Conservation (phyloP, 495 filamentous ascomycete species). For the Letharia columbiana region DNA sequence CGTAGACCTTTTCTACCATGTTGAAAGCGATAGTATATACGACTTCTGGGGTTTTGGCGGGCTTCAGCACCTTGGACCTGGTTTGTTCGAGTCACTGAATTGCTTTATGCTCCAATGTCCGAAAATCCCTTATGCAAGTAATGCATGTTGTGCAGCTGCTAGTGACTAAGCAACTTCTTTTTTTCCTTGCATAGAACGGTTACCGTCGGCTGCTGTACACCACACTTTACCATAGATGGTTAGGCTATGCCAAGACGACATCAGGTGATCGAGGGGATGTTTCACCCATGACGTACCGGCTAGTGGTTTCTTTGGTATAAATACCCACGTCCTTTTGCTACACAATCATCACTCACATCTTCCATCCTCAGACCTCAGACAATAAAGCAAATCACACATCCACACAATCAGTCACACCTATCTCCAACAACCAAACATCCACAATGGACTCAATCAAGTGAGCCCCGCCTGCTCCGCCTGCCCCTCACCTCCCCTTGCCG, state of each 20-base stretch:
- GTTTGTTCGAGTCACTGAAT: too few relatives aligned
- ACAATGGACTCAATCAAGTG: slow-evolving; percentile 28
- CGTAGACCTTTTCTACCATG: slow-evolving; percentile 86
- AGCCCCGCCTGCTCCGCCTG: background rate
- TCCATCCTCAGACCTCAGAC: background rate
- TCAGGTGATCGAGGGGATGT: background rate
- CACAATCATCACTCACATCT: background rate
- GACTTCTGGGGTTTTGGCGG: background rate
- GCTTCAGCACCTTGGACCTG: background rate
- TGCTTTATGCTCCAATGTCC: too few relatives aligned
- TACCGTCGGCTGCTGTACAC: background rate
- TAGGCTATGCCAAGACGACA: background rate
- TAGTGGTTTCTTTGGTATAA: background rate
- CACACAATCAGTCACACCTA: slow-evolving; percentile 17
- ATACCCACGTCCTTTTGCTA: background rate
- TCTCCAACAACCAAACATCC: slow-evolving; percentile 20
- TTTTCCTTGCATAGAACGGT: background rate
- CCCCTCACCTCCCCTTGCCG: background rate
- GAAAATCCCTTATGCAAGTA: background rate
- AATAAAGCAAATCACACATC: background rate
- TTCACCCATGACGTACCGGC: slow-evolving; percentile 5
- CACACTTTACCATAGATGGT: background rate
- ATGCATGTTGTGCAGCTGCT: background rate
- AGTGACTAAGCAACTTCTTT: background rate
- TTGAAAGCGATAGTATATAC: slow-evolving; percentile 25